phyloP scores from a whole-genome alignment of 176 grass and related monocot genomes.

The Oryza officinalis region DNA sequence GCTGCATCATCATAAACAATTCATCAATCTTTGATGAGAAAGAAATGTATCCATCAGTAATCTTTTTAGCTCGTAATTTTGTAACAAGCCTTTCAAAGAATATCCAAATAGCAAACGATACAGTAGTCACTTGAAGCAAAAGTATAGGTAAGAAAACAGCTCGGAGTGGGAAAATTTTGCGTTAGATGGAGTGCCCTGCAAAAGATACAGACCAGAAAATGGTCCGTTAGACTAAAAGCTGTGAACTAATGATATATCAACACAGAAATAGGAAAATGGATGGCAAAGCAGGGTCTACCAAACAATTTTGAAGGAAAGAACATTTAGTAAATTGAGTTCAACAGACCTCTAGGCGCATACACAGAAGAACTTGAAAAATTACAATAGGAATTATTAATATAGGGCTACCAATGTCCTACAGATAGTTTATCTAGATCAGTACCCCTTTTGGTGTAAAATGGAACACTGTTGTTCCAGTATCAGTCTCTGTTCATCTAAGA shows the following conservation, averaged over 20 bases:
- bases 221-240: conserved; percentile 9
- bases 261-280: background rate
- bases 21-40: conserved; percentile 55
- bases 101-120: no score
- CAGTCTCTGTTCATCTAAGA: no score
- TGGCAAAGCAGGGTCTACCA: background rate
- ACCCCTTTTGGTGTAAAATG: conserved; percentile 41
- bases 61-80: no score
- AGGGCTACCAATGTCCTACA: conserved; percentile 67
- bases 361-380: conserved; percentile 68
- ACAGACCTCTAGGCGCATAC: conserved; percentile 75
- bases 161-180: no score
- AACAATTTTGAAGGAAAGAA: background rate
- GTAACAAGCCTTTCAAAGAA: no score
- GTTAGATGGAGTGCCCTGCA: no score
- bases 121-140: no score
- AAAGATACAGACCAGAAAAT: conserved; percentile 10
- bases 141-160: no score
- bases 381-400: conserved; percentile 67
- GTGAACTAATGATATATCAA: background rate
- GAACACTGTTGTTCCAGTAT: conserved; percentile 33
- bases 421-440: conserved; percentile 36
- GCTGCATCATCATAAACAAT: conserved; percentile 55
- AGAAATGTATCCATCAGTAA: no score
- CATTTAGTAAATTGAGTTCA: conserved; percentile 21